Conservation (phyloP, 345 rosid genomes). For the Sonneratia alba region DNA sequence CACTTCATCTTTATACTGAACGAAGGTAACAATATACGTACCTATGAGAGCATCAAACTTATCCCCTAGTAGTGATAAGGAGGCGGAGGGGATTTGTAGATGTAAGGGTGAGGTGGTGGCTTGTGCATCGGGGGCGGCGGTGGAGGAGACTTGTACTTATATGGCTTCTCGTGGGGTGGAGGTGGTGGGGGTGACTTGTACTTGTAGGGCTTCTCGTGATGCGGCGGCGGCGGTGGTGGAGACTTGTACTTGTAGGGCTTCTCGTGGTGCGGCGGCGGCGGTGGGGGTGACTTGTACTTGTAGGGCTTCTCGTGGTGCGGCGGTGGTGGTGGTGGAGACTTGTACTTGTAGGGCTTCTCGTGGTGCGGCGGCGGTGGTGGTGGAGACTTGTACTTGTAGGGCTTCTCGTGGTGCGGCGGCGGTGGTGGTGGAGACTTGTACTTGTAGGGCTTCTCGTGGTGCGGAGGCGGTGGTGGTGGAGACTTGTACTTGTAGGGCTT, state of each 20-base stretch:
- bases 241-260: neutral
- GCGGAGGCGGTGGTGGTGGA: slow-evolving; percentile 21
- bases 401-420: slow-evolving; percentile 21
- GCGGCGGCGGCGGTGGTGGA: slow-evolving; percentile 16
- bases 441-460: neutral
- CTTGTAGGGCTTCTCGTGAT: neutral
- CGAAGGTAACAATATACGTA: neutral
- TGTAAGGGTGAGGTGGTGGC: slow-evolving; percentile 10
- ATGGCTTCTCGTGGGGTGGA: neutral
- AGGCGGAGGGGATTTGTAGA: slow-evolving; percentile 30
- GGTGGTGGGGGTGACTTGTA: slow-evolving; percentile 11
- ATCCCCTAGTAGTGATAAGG: slow-evolving; percentile 42
- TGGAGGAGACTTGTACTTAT: slow-evolving; percentile 2
- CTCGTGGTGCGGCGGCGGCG: slow-evolving; percentile 25
- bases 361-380: slow-evolving; percentile 16
- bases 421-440: slow-evolving; percentile 15
- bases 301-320: neutral
- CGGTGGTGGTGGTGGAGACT: slow-evolving; percentile 13
- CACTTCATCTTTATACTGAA: neutral
- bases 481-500: slow-evolving; percentile 7
- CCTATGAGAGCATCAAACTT: slow-evolving; percentile 1
- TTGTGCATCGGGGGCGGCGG: slow-evolving; percentile 16
- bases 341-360: neutral
- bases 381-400: slow-evolving; percentile 4
- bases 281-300: slow-evolving; percentile 5